Conservation (phyloP, 805 yeast species). For the Ogataea dorogensis region DNA sequence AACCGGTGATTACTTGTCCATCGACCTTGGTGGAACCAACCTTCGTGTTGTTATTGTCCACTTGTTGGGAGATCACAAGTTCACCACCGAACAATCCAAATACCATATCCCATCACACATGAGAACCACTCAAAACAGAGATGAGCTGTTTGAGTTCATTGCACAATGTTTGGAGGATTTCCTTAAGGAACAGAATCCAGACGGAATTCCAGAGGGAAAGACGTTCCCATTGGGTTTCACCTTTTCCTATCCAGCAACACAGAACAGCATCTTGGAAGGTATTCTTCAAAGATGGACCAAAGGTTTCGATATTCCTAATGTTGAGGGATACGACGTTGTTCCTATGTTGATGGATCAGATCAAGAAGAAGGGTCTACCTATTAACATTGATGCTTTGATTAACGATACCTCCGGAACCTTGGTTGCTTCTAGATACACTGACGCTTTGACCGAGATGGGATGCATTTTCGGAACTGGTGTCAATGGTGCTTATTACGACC, state of each 20-base stretch:
- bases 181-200: constrained; percentile 64
- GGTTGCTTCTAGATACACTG: constrained; percentile 94
- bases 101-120: constrained; percentile 74
- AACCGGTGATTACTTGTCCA: constrained; percentile 57
- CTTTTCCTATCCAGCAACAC: constrained; percentile 89
- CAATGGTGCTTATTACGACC: constrained; percentile 95
- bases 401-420: constrained; percentile 97
- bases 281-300: constrained; percentile 96
- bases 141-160: constrained; percentile 83
- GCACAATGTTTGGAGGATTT: constrained; percentile 81
- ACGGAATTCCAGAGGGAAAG: constrained; percentile 52
- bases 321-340: constrained; percentile 94
- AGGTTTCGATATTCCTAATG: constrained; percentile 93
- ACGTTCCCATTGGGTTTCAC: constrained; percentile 90
- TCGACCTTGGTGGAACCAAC: constrained; percentile 64
- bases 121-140: constrained; percentile 73
- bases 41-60: constrained; percentile 52
- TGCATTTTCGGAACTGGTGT: constrained; percentile 98
- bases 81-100: constrained; percentile 86
- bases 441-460: constrained; percentile 90
- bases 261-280: constrained; percentile 80
- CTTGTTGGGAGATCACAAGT: constrained; percentile 72
- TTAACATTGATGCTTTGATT: constrained; percentile 87
- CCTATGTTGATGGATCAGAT: constrained; percentile 84
- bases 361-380: constrained; percentile 66